Evolutionary conservation across 495 filamentous ascomycete species (phyloP).

Genomic region (Hyaloscypha hepaticicola): DNA sequence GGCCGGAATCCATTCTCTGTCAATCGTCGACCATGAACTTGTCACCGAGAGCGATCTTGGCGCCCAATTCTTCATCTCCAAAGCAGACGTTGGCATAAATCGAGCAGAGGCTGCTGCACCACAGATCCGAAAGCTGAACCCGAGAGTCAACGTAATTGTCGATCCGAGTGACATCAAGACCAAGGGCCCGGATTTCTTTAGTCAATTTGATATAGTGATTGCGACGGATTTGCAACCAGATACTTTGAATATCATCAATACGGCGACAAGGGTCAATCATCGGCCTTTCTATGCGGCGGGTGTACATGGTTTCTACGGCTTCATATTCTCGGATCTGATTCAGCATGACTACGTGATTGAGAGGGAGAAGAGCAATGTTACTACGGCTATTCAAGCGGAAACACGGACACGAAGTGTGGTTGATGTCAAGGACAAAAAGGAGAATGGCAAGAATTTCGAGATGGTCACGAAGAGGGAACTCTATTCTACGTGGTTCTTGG

Average conservation of each 20-base stretch:
- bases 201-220: conserved; percentile 79
- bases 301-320: conserved; percentile 90
- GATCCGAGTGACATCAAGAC: conserved; percentile 62
- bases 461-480: conserved; percentile 89
- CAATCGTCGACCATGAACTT: conserved; percentile 76
- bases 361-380: conserved; percentile 73
- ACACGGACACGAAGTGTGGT: conserved; percentile 75
- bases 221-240: conserved; percentile 82
- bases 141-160: conserved; percentile 74
- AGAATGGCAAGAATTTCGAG: conserved; percentile 71
- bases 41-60: conserved; percentile 82
- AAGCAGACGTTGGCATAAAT: conserved; percentile 70
- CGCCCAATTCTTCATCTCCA: conserved; percentile 82
- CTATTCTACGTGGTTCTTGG: conserved; percentile 79
- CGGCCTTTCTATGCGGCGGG: conserved; percentile 86
- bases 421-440: conserved; percentile 67
- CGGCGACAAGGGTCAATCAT: conserved; percentile 69
- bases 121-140: conserved; percentile 81
- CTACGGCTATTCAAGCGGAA: conserved; percentile 63
- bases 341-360: conserved; percentile 85
- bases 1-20: conserved; percentile 88
- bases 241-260: conserved; percentile 75
- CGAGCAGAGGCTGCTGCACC: conserved; percentile 81
- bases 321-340: conserved; percentile 89
- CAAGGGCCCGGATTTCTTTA: conserved; percentile 70